phyloP scores from a whole-genome alignment of 495 filamentous ascomycete species.

The Tuber umbilicatum region DNA sequence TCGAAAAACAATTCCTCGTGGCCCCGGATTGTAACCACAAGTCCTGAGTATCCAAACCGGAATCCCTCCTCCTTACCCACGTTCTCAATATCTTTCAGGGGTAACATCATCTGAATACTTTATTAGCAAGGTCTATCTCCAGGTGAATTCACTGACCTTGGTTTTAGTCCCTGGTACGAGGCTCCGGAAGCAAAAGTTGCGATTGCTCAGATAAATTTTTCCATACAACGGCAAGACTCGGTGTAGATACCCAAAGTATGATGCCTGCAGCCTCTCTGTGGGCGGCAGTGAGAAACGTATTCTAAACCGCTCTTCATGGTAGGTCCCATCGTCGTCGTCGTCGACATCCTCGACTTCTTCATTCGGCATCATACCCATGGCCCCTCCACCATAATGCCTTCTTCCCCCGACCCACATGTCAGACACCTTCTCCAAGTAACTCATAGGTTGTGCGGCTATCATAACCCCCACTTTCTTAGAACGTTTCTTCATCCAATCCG shows the following conservation, averaged over 20 bases:
- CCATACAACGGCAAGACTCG: constrained; percentile 89
- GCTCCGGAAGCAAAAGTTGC: constrained; percentile 90
- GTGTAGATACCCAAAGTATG: constrained; percentile 81
- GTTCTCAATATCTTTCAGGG: constrained; percentile 86
- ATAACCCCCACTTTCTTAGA: constrained; percentile 74
- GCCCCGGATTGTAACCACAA: constrained; percentile 84
- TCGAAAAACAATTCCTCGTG: constrained; percentile 98
- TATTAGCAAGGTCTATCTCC: constrained; percentile 10
- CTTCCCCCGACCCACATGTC: constrained; percentile 93
- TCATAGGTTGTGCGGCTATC: constrained; percentile 89
- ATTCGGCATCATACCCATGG: constrained; percentile 58
- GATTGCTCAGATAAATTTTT: constrained; percentile 89
- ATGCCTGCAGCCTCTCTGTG: constrained; percentile 78
- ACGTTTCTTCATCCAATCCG: constrained; percentile 70
- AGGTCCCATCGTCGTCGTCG: constrained; percentile 57
- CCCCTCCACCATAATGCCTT: constrained; percentile 72
- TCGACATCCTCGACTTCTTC: constrained; percentile 54
- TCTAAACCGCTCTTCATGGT: constrained; percentile 67
- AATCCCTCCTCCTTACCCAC: constrained; percentile 94
- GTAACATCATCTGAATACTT: constrained; percentile 59
- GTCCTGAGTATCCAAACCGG: constrained; percentile 80
- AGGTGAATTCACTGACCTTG: constrained; percentile 48
- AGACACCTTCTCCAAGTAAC: constrained; percentile 93
- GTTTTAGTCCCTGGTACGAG: constrained; percentile 83
- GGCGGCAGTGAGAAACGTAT: constrained; percentile 82